Base-by-base conservation (phyloP, 192 early-diverging fungal genomes). In the Allomyces javanicus region DNA sequence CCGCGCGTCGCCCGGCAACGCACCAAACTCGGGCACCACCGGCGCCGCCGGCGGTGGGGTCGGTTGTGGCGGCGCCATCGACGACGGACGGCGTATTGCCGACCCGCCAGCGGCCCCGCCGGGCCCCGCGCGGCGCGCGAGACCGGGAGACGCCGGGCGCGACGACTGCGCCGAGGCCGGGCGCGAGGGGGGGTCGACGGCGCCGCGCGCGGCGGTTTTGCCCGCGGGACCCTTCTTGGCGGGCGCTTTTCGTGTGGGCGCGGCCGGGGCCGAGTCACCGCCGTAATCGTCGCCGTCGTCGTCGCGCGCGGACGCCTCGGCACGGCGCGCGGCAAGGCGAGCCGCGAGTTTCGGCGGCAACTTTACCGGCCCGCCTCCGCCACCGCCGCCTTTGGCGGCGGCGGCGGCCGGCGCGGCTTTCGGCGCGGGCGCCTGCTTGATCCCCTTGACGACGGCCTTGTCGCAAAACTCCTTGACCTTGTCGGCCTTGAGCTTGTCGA, bases 401-500 rank as follows among this genome's bases (percentile, higher is more conserved):
- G 70, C 62, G 4, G 71, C 45, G 40, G 76, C 67, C 9, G 65
- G 33, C 2, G 72, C 69, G 50, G 80, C 70, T 50, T 71, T 74
- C 17, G 74, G 68, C 10, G 78, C 78, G 1, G 83, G 67, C 7
- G 79, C 73, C 21, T 72, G 76, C 64, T 87, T 88, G 21, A 58
- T 58, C 17, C 79, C 82, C 65, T 86, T 85, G 17, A 90, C 81
- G 0, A 86, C 89, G 1, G 95, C 95, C 78, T 92, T 90, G 25
- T 89, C 91, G 43, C 73, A 90, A 63, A 78, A 89, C 68, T 97
- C 95, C 68, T 79, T 85, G 27, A 97, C 81, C 77, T 98, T 97
- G 11, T 78, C 83, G 66, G 77, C 77, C 75, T 92, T 96, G 63
- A 89, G 83, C 71, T 91, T 85, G 67, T 97, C 97, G 44, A 99